A percentile compares a stretch with the other conserved stretches of the same genome.
Conservation (phyloP, 2,329 filamentous ascomycete genomes). For the Colletotrichum coccodes region DNA sequence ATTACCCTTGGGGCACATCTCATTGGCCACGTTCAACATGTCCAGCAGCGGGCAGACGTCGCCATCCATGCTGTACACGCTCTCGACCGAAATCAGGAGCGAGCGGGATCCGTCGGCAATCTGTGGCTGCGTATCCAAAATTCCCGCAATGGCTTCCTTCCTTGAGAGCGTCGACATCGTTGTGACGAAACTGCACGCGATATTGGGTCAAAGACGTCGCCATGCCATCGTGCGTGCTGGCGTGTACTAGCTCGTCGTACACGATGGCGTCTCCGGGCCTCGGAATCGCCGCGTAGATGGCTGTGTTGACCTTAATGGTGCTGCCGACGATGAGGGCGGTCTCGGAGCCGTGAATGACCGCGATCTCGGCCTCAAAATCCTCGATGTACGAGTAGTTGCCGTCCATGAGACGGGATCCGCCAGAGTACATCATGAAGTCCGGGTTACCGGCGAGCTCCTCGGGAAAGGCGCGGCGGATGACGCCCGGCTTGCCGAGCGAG, state of each 20-base stretch:
- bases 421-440: conserved; percentile 55
- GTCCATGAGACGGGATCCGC: conserved; percentile 71
- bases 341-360: conserved; percentile 67
- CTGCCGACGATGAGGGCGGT: conserved; percentile 70
- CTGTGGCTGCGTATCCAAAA: conserved; percentile 42
- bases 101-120: conserved; percentile 41
- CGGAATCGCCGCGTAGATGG: conserved; percentile 59
- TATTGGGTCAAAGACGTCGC: conserved; percentile 60
- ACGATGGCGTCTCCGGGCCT: conserved; percentile 65
- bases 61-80: conserved; percentile 60
- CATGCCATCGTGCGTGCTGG: conserved; percentile 74
- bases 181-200: conserved; percentile 58
- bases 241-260: conserved; percentile 74
- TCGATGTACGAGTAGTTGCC: conserved; percentile 69
- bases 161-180: conserved; percentile 45
- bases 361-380: conserved; percentile 68
- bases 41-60: conserved; percentile 52
- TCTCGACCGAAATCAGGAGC: conserved; percentile 53
- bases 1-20: conserved; percentile 46
- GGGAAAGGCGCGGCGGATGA: conserved; percentile 58
- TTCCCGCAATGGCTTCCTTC: conserved; percentile 45
- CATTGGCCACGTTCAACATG: conserved; percentile 46
- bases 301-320: conserved; percentile 64
- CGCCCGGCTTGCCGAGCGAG: conserved; percentile 60
- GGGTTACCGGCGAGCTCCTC: conserved; percentile 54